Base-by-base conservation (phyloP, 2,329 filamentous ascomycete species). In the Aspergillus texensis region DNA sequence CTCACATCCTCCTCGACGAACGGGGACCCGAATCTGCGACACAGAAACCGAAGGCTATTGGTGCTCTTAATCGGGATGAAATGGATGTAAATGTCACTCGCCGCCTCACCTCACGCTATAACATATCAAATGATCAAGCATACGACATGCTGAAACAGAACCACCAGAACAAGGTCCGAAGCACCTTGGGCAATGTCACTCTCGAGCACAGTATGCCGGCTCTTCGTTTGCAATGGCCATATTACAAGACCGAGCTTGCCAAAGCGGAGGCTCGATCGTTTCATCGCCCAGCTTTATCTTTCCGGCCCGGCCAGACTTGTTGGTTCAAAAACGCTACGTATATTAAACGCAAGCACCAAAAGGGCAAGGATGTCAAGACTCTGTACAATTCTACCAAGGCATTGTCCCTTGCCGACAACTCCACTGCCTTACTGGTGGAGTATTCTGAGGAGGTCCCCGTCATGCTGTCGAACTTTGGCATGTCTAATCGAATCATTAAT, bases 131-230 rank as follows among this genome's bases (percentile, higher is more conserved):
- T 67, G 95, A 99, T 73, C 91, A 95, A 63, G 94, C 94, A 1
- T 99, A 99, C 76, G 94, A 98, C 74, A 88, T 93, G 64, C 86
- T 99, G 52, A 98, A 98, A 79, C 93, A 97, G 78, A 98, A 97
- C 74, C 94, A 96, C 74, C 93, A 96, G 80, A 93, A 92, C 84
- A 98, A 97, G 79, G 92, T 99, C 65, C 89, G 95, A 69, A 95
- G 93, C 58, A 96, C 93, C 1, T 87, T 99, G 65, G 93, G 93
- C 53, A 94, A 94, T 73, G 88, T 97, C 66, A 89, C 91, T n/a
- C 89, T 99, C 48, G 95, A 99, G 76, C 95, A 99, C 80, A 94
- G 92, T 77, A 84, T 97, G 83, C 94, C 95, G 19, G 95, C 95
- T 12, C 84, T 94, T 72, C 94, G 94, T 74, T 82, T 99, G 46